Percentiles rank a stretch among this genome's conserved stretches.
Evolutionary conservation across 257 asterid genomes (phyloP).

Genomic region (Capsicum chinense): DNA sequence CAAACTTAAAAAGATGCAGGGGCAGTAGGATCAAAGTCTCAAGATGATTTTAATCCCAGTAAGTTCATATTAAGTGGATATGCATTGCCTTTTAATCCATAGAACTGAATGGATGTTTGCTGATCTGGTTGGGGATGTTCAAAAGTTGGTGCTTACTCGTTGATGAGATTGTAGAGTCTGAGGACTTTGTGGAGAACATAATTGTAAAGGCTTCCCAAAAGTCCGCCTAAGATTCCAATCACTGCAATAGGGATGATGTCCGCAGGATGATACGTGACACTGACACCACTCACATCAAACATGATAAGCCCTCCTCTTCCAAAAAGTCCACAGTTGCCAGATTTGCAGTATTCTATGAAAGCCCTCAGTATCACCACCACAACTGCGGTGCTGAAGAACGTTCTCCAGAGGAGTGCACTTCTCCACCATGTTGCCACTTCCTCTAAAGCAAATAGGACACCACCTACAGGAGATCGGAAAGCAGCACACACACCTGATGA

Average conservation of each 20-base stretch:
- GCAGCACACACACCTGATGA: slow-evolving; percentile 95
- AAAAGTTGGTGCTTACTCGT: slow-evolving; percentile 54
- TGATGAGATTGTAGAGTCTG: slow-evolving; percentile 77
- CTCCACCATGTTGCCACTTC: slow-evolving; percentile 99
- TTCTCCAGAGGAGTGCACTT: slow-evolving; percentile 96
- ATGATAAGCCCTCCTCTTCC: slow-evolving; percentile 92
- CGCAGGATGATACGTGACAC: slow-evolving; percentile 57
- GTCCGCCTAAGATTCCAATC: slow-evolving; percentile 86
- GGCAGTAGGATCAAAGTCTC: not conserved
- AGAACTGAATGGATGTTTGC: not conserved
- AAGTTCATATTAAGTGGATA: not conserved
- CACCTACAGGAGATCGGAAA: slow-evolving; percentile 96
- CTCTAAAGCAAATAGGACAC: slow-evolving; percentile 86
- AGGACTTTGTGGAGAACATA: slow-evolving; percentile 76
- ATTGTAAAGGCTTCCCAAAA: slow-evolving; percentile 89
- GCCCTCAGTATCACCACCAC: slow-evolving; percentile 92
- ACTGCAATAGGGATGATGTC: slow-evolving; percentile 75
- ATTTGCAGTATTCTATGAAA: slow-evolving; percentile 78
- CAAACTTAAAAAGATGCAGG: not conserved
- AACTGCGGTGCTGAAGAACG: slow-evolving; percentile 93
- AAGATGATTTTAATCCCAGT: not conserved
- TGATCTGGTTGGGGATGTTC: not conserved
- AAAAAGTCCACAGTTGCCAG: slow-evolving; percentile 76
- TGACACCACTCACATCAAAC: slow-evolving; percentile 84
- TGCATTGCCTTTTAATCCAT: not conserved